Conservation (phyloP, 2,329 filamentous ascomycete genomes). For the Fusarium sp. region DNA sequence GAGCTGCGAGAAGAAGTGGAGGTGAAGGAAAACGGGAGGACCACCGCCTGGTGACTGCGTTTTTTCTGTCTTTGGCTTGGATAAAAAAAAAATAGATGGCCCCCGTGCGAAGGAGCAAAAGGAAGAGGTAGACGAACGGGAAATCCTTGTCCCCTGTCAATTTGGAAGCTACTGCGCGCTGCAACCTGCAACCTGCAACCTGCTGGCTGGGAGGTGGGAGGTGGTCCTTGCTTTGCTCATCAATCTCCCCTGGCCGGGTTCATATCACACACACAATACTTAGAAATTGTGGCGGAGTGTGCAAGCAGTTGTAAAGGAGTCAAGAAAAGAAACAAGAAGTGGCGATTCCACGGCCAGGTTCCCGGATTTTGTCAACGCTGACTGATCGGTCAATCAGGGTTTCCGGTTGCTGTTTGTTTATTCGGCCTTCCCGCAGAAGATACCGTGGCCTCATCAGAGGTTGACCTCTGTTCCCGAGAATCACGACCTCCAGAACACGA, state of each 20-base stretch:
- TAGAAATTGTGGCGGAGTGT: constrained; percentile 50
- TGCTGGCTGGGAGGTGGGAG: constrained; percentile 37
- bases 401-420: constrained; percentile 24
- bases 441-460: constrained; percentile 31
- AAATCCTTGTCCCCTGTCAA: constrained; percentile 48
- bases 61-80: constrained; percentile 39
- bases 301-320: constrained; percentile 7
- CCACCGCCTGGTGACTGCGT: constrained; percentile 38
- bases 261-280: constrained; percentile 34
- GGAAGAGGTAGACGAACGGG: constrained; percentile 36
- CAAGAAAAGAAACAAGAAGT: constrained; percentile 15
- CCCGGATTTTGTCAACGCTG: constrained; percentile 23
- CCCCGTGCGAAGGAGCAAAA: constrained; percentile 37
- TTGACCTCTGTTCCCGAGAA: constrained; percentile 30
- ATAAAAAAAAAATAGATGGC: constrained; percentile 32
- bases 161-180: constrained; percentile 25
- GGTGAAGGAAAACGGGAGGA: constrained; percentile 41
- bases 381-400: constrained; percentile 28
- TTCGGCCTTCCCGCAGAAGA: constrained; percentile 14
- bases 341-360: constrained; percentile 34
- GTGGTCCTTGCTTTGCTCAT: constrained; percentile 44
- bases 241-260: constrained; percentile 46
- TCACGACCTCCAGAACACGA: constrained; percentile 31
- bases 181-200: constrained; percentile 40
- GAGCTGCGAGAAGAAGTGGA: constrained; percentile 30